Evolutionary conservation across 2,329 filamentous ascomycete species (phyloP).

Genomic region (Exophiala bonariae): DNA sequence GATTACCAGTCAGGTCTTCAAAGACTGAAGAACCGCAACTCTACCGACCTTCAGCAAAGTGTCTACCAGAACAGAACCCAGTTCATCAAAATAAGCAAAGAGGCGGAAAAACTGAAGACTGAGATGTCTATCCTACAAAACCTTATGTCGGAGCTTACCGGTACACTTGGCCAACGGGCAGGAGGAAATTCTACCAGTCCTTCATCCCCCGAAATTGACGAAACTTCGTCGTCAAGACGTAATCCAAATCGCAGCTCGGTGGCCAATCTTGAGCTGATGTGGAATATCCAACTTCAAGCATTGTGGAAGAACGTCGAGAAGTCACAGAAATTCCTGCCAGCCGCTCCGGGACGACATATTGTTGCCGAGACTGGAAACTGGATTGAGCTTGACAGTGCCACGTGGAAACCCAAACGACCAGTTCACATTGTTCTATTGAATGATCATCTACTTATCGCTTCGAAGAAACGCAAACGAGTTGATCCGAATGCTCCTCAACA

Average conservation of each 20-base stretch:
- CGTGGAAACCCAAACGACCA: conserved; percentile 86
- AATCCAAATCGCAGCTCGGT: conserved; percentile 87
- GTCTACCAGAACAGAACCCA: conserved; percentile 96
- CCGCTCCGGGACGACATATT: conserved; percentile 86
- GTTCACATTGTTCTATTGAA: conserved; percentile 93
- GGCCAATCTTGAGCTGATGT: conserved; percentile 68
- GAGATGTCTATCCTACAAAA: conserved; percentile 91
- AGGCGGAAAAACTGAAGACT: conserved; percentile 93
- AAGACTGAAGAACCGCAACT: conserved; percentile 74
- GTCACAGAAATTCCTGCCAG: conserved; percentile 93
- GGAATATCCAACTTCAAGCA: conserved; percentile 69
- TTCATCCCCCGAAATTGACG: conserved; percentile 37
- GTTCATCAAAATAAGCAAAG: conserved; percentile 99
- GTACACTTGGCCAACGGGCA: conserved; percentile 53
- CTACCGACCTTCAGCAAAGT: conserved; percentile 85
- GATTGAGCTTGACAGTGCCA: conserved; percentile 96
- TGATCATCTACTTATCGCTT: conserved; percentile 88
- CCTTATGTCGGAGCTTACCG: conserved; percentile 88
- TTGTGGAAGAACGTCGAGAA: conserved; percentile 98
- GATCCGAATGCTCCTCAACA: conserved; percentile 59
- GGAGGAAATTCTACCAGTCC: conserved; percentile 43
- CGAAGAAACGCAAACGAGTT: conserved; percentile 85
- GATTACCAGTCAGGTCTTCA: conserved; percentile 76
- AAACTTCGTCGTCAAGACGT: conserved; percentile 37
- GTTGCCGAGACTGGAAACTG: conserved; percentile 89